phyloP scores from a whole-genome alignment of 2,329 filamentous ascomycete genomes.

The Delphinella strobiligena region DNA sequence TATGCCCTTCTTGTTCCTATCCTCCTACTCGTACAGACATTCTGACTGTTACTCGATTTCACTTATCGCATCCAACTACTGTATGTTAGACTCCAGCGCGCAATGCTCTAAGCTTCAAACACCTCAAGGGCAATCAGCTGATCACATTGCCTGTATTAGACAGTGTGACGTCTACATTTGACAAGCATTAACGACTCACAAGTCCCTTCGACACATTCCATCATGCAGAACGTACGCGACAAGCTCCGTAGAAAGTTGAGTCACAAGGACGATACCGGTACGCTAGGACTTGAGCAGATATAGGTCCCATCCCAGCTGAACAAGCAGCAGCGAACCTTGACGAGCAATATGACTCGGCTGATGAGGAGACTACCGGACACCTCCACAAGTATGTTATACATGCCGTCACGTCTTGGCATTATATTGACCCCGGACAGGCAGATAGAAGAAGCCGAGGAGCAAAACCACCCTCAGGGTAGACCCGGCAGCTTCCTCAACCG shows the following conservation, averaged over 20 bases:
- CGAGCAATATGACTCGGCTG: constrained; percentile 21
- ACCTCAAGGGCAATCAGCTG: too few species aligned
- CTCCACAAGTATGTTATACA: constrained; percentile 18
- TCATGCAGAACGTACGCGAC: constrained; percentile 23
- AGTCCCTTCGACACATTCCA: constrained; percentile 7
- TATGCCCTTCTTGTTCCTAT: too few species aligned
- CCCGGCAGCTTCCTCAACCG: constrained; percentile 25
- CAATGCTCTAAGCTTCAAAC: too few species aligned
- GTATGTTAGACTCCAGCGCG: too few species aligned
- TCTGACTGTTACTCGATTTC: too few species aligned
- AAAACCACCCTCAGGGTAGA: constrained; percentile 18
- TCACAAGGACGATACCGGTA: constrained; percentile 25
- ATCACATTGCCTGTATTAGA: too few species aligned
- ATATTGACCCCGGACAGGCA: constrained; percentile 12
- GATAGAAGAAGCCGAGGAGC: constrained; percentile 22
- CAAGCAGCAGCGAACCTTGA: constrained; percentile 11
- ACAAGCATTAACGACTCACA: too few species aligned
- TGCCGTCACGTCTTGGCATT: constrained; percentile 11
- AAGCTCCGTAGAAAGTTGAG: constrained; percentile 26
- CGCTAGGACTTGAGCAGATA: constrained; percentile 1
- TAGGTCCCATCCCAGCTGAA: constrained; percentile 1
- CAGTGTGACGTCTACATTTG: background rate
- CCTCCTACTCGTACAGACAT: too few species aligned
- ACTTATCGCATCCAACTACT: too few species aligned
- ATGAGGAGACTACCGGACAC: constrained; percentile 25